Conservation (phyloP, 2,329 filamentous ascomycete genomes). For the Xenosphaeropsis pyriputrescens region DNA sequence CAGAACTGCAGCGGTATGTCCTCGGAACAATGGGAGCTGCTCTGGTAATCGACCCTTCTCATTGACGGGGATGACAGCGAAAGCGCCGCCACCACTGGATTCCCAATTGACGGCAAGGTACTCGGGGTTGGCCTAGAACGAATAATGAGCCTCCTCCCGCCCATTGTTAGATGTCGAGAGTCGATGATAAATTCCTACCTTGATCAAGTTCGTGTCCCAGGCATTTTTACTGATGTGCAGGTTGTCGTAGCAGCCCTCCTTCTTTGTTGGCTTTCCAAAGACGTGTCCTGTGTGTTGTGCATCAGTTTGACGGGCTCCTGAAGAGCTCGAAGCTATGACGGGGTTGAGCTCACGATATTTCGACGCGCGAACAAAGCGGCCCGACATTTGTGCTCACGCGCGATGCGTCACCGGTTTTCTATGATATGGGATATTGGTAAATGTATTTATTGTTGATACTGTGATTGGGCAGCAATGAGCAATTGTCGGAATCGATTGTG, state of each 20-base stretch:
- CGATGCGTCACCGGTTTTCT: neutral
- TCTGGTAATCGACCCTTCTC: slow-evolving; percentile 88
- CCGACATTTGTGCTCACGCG: slow-evolving; percentile 35
- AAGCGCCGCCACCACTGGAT: slow-evolving; percentile 85
- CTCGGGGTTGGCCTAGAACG: slow-evolving; percentile 71
- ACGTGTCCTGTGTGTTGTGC: slow-evolving; percentile 60
- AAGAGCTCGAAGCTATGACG: slow-evolving; percentile 1
- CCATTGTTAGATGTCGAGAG: neutral
- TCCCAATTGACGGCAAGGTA: slow-evolving; percentile 99
- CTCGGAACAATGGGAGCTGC: slow-evolving; percentile 85
- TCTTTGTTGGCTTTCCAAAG: slow-evolving; percentile 89
- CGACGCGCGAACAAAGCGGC: slow-evolving; percentile 58
- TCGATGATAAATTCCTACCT: slow-evolving; percentile 39
- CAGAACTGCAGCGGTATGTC: slow-evolving; percentile 87
- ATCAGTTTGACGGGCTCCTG: too few relatives aligned
- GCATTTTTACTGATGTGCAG: slow-evolving; percentile 94
- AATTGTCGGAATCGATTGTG: too few relatives aligned
- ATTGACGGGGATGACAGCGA: slow-evolving; percentile 83
- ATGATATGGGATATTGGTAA: too few relatives aligned
- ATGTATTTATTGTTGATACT: too few relatives aligned
- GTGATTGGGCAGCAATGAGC: too few relatives aligned
- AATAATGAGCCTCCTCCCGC: slow-evolving; percentile 9
- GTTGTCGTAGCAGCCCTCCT: slow-evolving; percentile 98
- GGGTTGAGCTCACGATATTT: slow-evolving; percentile 47
- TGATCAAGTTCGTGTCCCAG: slow-evolving; percentile 97